Evolutionary conservation across 2,329 filamentous ascomycete genomes (phyloP).

Genomic region (Alternaria solani): DNA sequence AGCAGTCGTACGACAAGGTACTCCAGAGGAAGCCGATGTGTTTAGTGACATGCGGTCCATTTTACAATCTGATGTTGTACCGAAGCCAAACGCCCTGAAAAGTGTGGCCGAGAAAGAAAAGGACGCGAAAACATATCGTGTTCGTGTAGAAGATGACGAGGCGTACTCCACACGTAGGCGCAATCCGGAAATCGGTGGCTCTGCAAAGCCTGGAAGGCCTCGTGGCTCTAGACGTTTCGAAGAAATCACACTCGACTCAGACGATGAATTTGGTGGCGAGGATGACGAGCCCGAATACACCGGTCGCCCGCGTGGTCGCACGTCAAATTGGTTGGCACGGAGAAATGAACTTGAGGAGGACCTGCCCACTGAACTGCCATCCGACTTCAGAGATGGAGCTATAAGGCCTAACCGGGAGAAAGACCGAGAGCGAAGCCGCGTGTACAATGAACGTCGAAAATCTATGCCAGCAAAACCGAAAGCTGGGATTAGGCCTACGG

Average conservation of each 20-base stretch:
- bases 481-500: slow-evolving; percentile 37
- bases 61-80: slow-evolving; percentile 49
- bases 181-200: slow-evolving; percentile 33
- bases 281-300: slow-evolving; percentile 23
- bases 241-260: slow-evolving; percentile 57
- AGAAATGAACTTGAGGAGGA: slow-evolving; percentile 54
- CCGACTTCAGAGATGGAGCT: slow-evolving; percentile 51
- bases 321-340: slow-evolving; percentile 54
- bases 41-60: slow-evolving; percentile 37
- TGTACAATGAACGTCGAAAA: slow-evolving; percentile 35
- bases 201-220: slow-evolving; percentile 32
- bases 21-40: slow-evolving; percentile 36
- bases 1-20: slow-evolving; percentile 23
- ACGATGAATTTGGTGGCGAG: slow-evolving; percentile 50
- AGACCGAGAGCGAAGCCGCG: slow-evolving; percentile 31
- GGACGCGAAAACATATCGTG: slow-evolving; percentile 45
- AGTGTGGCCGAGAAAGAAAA: slow-evolving; percentile 39
- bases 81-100: slow-evolving; percentile 22
- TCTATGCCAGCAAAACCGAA: slow-evolving; percentile 35
- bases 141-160: slow-evolving; percentile 53
- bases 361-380: slow-evolving; percentile 54
- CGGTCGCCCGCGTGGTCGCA: slow-evolving; percentile 32
- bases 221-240: slow-evolving; percentile 49
- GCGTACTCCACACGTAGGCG: slow-evolving; percentile 48
- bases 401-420: slow-evolving; percentile 40